Conservation (phyloP, 495 filamentous ascomycete genomes). For the Clavariopsis aquatica region DNA sequence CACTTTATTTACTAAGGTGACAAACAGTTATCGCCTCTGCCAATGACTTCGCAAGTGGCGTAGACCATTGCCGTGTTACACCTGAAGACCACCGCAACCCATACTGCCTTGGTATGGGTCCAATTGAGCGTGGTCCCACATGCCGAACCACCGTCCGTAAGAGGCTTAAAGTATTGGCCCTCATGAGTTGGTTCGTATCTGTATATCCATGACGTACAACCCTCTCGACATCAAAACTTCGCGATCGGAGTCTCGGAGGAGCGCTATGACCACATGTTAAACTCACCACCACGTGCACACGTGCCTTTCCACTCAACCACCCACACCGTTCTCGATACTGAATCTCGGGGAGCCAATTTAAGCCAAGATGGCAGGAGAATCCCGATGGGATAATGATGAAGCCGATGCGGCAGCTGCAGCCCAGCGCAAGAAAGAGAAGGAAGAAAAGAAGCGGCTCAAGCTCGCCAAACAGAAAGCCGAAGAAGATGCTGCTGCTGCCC, state of each 20-base stretch:
- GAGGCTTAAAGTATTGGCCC: conserved; percentile 27
- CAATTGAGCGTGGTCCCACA: neutral
- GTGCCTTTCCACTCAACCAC: neutral
- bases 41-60: conserved; percentile 81
- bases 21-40: conserved; percentile 78
- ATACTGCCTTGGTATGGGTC: neutral
- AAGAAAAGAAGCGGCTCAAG: conserved; percentile 82
- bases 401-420: conserved; percentile 71
- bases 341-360: neutral
- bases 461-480: conserved; percentile 78
- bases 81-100: conserved; percentile 29
- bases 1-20: neutral
- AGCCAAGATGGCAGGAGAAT: conserved; percentile 44
- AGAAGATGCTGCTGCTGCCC: conserved; percentile 57
- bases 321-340: neutral
- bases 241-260: conserved; percentile 22
- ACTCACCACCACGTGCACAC: conserved; percentile 18
- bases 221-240: neutral
- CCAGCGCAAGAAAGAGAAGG: conserved; percentile 80
- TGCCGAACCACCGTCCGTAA: conserved; percentile 7
- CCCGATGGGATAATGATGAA: conserved; percentile 83
- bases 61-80: conserved; percentile 70
- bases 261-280: conserved; percentile 36
- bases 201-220: conserved; percentile 21
- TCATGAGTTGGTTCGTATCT: conserved; percentile 27